Evolutionary conservation across 2,329 filamentous ascomycete genomes (phyloP), one percentile per base, ranked within the genome.

Genomic region (Stagonosporopsis tanaceti): DNA sequence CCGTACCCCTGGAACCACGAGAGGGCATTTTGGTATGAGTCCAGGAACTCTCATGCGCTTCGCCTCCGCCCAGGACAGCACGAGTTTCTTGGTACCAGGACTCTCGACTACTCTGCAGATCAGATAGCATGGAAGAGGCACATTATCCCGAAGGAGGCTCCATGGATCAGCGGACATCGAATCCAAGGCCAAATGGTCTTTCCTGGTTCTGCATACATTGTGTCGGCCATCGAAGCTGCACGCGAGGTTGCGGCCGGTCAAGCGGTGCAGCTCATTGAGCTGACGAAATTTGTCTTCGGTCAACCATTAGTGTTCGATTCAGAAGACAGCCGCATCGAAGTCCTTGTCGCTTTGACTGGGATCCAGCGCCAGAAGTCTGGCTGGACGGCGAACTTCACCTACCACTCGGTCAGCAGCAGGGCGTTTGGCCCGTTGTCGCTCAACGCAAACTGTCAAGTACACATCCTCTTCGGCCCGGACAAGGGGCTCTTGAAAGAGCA

Each of bases 181-280:
- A 20, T 72, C 1, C 62, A 69, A 35, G 61, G 60, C 1, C 69
- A 78, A 8, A 65, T 77, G 0, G 64, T 84, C 1, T 81, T 80
- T 35, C 82, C 82, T 0, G 77, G 65, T 1, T 77, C 81, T 1
- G 81, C 73, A 0, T 83, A 79, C 53, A 55, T 82, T 0, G 66
- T 72, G 4, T 79, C 80, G 66, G 77, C 74, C 0, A n/a, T 69
- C 2, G 68, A 72, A 40, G 67, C 69, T 22, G 56, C 47, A 2
- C 50, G 28, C n/a, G 14, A 53, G 20, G 24, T 47, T 28, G 30
- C 48, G 3, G 32, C 14, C 15, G 15, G 30, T 3, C 44, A 50
- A 11, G 11, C 52, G 4, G 15, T 68, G 6, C n/a, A 34, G 3
- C 27, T 57, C 2, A 47, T 69, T n/a, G 64, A 67, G 28, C 14